These are phyloP conservation scores for Dactylellina haptotyla DNA, from an alignment of 2,329 filamentous ascomycete genomes.

Conservation along the genomic window DNA sequence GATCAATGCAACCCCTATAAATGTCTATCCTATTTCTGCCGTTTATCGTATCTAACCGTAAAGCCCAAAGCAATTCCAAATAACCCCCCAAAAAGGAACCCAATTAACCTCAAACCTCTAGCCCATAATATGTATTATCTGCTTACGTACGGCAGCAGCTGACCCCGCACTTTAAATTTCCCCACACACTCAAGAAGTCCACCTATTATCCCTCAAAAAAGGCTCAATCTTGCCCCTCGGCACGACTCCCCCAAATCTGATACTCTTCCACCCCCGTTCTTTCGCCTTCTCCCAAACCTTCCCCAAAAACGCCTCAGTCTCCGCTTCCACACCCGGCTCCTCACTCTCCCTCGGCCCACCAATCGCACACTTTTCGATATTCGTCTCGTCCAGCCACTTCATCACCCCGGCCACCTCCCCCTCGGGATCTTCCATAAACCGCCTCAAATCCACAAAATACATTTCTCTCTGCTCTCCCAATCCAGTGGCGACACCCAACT, in stretches of 20 bases:
- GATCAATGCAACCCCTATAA: too few species aligned
- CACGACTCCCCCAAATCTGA: slow-evolving; percentile 20
- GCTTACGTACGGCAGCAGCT: neutral
- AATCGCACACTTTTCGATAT: slow-evolving; percentile 40
- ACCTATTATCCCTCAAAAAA: slow-evolving; percentile 43
- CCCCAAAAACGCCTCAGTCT: slow-evolving; percentile 31
- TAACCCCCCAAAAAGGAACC: too few species aligned
- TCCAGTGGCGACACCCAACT: slow-evolving; percentile 23
- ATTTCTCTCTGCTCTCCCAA: slow-evolving; percentile 22
- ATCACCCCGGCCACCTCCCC: slow-evolving; percentile 35
- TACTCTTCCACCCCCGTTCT: slow-evolving; percentile 40
- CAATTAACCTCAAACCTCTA: too few species aligned
- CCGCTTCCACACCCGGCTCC: slow-evolving; percentile 38
- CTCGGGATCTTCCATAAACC: slow-evolving; percentile 21
- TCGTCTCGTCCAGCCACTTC: slow-evolving; percentile 41
- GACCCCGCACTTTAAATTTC: neutral
- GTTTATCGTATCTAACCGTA: too few species aligned
- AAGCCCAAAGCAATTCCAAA: too few species aligned
- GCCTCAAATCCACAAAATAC: slow-evolving; percentile 45
- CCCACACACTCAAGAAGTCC: slow-evolving; percentile 24
- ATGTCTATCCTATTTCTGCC: too few species aligned
- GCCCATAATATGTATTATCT: too few species aligned
- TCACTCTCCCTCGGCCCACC: slow-evolving; percentile 49
- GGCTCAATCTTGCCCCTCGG: slow-evolving; percentile 20
- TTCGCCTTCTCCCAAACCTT: slow-evolving; percentile 38